Evolutionary conservation across 2,329 filamentous ascomycete species (phyloP).

Genomic region (Claviceps maximensis): DNA sequence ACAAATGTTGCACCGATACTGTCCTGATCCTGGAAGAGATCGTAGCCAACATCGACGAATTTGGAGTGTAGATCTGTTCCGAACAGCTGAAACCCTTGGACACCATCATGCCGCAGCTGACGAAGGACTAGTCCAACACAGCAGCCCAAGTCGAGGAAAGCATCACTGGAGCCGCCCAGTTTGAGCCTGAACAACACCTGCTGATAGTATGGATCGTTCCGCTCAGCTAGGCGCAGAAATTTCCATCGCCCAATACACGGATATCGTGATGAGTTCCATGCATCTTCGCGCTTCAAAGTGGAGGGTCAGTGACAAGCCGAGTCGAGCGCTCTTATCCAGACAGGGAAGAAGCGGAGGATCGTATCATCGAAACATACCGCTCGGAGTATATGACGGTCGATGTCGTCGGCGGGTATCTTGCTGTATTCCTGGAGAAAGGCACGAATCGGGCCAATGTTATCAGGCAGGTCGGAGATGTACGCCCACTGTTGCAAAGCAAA

Average conservation of each 20-base stretch:
- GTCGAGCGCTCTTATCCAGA: not conserved
- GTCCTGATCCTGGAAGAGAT: constrained; percentile 48
- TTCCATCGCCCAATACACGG: constrained; percentile 37
- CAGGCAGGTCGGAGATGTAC: constrained; percentile 23
- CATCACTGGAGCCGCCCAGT: constrained; percentile 23
- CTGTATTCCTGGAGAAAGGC: constrained; percentile 26
- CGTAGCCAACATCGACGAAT: constrained; percentile 47
- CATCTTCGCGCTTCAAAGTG: constrained; percentile 26
- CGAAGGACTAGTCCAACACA: constrained; percentile 36
- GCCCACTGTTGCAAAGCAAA: constrained; percentile 22
- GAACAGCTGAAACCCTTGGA: constrained; percentile 32
- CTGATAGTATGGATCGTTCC: constrained; percentile 28
- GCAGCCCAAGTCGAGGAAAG: constrained; percentile 36
- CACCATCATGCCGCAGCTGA: constrained; percentile 37
- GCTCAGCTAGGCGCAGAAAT: constrained; percentile 31
- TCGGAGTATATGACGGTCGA: constrained; percentile 23
- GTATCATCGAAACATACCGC: constrained; percentile 12
- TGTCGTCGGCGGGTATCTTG: constrained; percentile 20
- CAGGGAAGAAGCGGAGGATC: not conserved
- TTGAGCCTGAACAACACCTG: constrained; percentile 29
- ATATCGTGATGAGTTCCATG: constrained; percentile 31
- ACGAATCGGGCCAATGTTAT: constrained; percentile 22
- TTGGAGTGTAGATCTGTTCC: constrained; percentile 34
- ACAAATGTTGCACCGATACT: constrained; percentile 34
- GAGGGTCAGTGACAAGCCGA: not conserved